Evolutionary conservation across 164 flowering plant species (phyloP).

Genomic region (Pachysandra terminalis): DNA sequence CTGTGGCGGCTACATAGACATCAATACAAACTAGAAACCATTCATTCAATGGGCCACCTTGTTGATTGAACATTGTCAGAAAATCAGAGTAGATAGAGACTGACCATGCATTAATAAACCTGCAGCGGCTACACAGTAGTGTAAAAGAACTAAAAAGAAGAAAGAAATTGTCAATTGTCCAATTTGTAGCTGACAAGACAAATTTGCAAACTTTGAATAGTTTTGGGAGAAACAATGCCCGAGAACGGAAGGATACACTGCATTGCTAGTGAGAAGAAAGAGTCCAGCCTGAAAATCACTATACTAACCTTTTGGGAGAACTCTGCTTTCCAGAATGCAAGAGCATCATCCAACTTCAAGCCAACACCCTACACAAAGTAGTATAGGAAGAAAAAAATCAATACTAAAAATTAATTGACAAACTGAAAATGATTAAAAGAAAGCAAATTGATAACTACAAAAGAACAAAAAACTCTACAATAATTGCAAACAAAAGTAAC

Average conservation of each 20-base stretch:
- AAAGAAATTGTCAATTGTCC: too few species aligned
- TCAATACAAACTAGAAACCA: too few species aligned
- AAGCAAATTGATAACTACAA: not conserved
- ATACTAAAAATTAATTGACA: not conserved
- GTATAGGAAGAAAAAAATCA: not conserved
- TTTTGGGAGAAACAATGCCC: not conserved
- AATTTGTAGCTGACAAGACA: not conserved
- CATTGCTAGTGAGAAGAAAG: too few species aligned
- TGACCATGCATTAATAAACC: too few species aligned
- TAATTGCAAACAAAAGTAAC: not conserved
- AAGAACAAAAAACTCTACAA: not conserved
- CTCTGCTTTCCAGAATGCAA: constrained; percentile 94
- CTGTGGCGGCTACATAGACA: too few species aligned
- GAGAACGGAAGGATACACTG: too few species aligned
- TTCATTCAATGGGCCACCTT: too few species aligned
- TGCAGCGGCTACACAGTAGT: too few species aligned
- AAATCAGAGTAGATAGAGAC: too few species aligned
- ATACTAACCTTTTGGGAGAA: constrained; percentile 70
- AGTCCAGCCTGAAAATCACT: too few species aligned
- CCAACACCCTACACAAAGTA: constrained; percentile 70
- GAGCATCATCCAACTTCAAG: constrained; percentile 91
- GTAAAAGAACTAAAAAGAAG: not conserved
- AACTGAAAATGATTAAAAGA: not conserved
- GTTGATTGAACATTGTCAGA: too few species aligned
- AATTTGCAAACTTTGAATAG: not conserved